Evolutionary conservation across 306 rosid genomes (phyloP).

Genomic region (Abrus pulchellus): DNA sequence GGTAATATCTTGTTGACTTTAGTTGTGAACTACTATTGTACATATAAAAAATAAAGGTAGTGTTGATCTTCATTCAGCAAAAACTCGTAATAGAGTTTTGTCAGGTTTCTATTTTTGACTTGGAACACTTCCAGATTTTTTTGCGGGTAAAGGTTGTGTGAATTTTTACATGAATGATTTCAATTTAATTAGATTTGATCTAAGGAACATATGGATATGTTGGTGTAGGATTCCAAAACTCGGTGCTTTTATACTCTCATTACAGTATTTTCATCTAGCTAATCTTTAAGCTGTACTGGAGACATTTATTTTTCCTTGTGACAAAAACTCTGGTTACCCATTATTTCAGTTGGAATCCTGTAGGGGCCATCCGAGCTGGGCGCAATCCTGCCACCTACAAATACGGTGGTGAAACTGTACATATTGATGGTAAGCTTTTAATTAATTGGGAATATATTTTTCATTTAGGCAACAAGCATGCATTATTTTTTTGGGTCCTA

Average conservation of each 20-base stretch:
- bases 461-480: background rate
- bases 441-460: slow-evolving; percentile 8
- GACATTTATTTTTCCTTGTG: background rate
- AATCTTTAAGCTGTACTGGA: background rate
- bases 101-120: background rate
- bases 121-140: background rate
- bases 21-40: too few species aligned
- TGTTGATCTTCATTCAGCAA: too few species aligned
- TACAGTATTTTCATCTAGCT: slow-evolving; percentile 21
- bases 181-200: slow-evolving; percentile 9
- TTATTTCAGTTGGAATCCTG: slow-evolving; percentile 89
- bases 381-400: slow-evolving; percentile 87
- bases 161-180: background rate
- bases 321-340: slow-evolving; percentile 42
- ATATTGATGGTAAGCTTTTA: slow-evolving; percentile 77
- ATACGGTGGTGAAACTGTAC: slow-evolving; percentile 69
- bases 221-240: background rate
- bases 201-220: background rate
- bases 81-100: background rate
- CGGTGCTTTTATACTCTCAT: background rate
- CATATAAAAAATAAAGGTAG: too few species aligned
- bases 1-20: background rate
- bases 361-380: slow-evolving; percentile 94
- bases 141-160: background rate
- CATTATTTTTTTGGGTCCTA: background rate